Evolutionary conservation across 2,329 filamentous ascomycete species (phyloP).

Genomic region (Macrophomina pseudophaseolina): DNA sequence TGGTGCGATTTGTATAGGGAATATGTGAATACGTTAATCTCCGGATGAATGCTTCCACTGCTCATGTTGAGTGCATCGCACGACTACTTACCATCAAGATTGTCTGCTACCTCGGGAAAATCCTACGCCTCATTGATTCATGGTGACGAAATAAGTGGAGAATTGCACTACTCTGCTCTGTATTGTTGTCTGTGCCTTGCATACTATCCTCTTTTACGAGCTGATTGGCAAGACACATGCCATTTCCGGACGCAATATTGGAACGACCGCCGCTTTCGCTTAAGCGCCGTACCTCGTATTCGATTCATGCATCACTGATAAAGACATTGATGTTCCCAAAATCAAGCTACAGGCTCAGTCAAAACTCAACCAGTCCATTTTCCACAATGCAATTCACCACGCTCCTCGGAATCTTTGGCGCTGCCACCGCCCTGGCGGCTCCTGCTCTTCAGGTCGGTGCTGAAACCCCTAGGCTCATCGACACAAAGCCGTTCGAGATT

Average conservation of each 20-base stretch:
- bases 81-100: too few species aligned
- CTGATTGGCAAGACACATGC: not conserved
- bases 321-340: not conserved
- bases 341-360: not conserved
- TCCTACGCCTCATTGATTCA: too few species aligned
- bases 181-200: not conserved
- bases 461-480: not conserved
- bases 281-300: not conserved
- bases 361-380: not conserved
- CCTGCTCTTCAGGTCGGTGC: not conserved
- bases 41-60: too few species aligned
- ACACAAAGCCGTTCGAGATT: not conserved
- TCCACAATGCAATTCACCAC: slow-evolving; percentile 1
- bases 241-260: not conserved
- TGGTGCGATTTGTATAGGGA: too few species aligned
- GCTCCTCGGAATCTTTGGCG: not conserved
- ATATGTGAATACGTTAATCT: too few species aligned
- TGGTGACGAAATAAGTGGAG: not conserved
- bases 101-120: too few species aligned
- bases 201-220: not conserved
- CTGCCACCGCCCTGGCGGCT: not conserved
- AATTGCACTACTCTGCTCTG: not conserved
- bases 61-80: too few species aligned
- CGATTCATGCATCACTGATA: not conserved
- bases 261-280: not conserved